A percentile compares a stretch with the other conserved stretches of the same genome.
Evolutionary conservation across 768 basidiomycete genomes (phyloP).

Genomic region (Psilocybe sp.): DNA sequence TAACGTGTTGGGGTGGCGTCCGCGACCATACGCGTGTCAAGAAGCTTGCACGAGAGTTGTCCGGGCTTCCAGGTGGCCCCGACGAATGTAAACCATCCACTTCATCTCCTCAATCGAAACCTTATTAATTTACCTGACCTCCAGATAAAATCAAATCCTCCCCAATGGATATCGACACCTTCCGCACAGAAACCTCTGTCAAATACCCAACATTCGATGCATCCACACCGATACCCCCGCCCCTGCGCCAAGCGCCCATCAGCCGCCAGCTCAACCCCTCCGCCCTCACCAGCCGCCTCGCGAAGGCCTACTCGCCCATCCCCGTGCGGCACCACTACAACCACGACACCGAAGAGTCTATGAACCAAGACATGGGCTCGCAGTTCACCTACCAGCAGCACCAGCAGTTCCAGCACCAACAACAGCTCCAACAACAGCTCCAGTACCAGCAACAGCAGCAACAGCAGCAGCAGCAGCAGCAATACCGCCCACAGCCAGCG

Average conservation of each 20-base stretch:
- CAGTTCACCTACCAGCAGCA: constrained; percentile 32
- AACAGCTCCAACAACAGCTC: constrained; percentile 41
- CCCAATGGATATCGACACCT: constrained; percentile 86
- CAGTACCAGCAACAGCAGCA: constrained; percentile 15
- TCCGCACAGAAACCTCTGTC: constrained; percentile 85
- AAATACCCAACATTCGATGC: constrained; percentile 95
- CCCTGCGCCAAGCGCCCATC: constrained; percentile 30
- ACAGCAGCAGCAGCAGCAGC: constrained; percentile 14
- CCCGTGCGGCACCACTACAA: constrained; percentile 94
- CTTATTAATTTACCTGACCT: background rate
- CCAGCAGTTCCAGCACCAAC: constrained; percentile 30
- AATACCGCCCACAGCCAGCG: constrained; percentile 60
- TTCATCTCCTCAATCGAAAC: background rate
- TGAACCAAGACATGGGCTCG: constrained; percentile 31
- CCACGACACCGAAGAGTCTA: constrained; percentile 67
- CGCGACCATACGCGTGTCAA: constrained; percentile 84
- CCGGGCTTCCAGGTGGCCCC: constrained; percentile 65
- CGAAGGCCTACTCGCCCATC: constrained; percentile 90
- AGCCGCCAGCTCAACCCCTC: constrained; percentile 30
- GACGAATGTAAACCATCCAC: constrained; percentile 29
- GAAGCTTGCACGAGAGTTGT: constrained; percentile 79
- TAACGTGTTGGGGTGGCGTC: constrained; percentile 91
- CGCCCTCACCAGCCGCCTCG: constrained; percentile 61
- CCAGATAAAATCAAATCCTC: constrained; percentile 80
- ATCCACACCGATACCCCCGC: constrained; percentile 41